Percentiles rank a stretch among this genome's conserved stretches.
phyloP scores from a whole-genome alignment of 2,329 filamentous ascomycete genomes.

The Ramularia endophylla region DNA sequence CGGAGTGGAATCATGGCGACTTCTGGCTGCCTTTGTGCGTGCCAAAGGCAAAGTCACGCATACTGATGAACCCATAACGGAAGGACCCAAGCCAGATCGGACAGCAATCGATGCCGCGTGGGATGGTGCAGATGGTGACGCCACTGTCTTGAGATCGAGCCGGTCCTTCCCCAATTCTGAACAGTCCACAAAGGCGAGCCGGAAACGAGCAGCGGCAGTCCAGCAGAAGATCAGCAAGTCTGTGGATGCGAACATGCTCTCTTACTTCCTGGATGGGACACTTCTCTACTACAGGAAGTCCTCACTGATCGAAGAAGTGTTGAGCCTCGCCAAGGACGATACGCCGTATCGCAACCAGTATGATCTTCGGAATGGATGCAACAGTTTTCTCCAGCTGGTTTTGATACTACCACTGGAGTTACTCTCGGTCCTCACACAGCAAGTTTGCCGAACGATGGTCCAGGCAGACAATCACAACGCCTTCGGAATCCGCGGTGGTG shows the following conservation, averaged over 20 bases:
- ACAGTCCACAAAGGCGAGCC: conserved; percentile 7
- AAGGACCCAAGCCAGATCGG: conserved; percentile 10
- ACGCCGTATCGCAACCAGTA: conserved; percentile 37
- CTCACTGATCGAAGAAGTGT: conserved; percentile 29
- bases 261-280: conserved; percentile 38
- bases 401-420: conserved; percentile 35
- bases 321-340: conserved; percentile 36
- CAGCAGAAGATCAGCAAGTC: conserved; percentile 8
- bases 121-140: conserved; percentile 16
- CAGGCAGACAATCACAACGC: conserved; percentile 42
- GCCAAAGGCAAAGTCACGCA: conserved; percentile 13
- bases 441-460: conserved; percentile 32
- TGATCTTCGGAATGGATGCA: conserved; percentile 36
- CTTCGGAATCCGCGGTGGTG: conserved; percentile 38
- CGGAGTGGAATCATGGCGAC: conserved; percentile 26
- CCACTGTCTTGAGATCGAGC: conserved; percentile 7
- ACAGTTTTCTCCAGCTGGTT: conserved; percentile 40
- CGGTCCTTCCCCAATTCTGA: conserved; percentile 1
- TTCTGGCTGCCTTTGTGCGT: conserved; percentile 22
- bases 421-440: conserved; percentile 29
- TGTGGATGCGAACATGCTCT: conserved; percentile 35
- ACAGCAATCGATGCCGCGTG: conserved; percentile 20
- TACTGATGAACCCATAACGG: conserved; percentile 7
- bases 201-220: conserved; percentile 9
- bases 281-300: conserved; percentile 29